Conservation (phyloP, 495 filamentous ascomycete genomes). For the Rhypophila decipiens region DNA sequence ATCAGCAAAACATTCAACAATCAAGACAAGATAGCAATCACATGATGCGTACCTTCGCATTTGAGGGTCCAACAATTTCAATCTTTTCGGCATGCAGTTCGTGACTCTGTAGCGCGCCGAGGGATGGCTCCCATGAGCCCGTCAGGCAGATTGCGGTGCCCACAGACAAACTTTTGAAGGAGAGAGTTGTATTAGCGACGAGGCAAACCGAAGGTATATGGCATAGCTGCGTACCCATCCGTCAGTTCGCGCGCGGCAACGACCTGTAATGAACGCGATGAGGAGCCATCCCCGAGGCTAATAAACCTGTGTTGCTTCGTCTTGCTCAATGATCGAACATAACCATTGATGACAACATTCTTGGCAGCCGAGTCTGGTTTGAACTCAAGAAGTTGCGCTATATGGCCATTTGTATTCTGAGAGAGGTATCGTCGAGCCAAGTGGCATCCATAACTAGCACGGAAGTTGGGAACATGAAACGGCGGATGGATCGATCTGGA, state of each 20-base stretch:
- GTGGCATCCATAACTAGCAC: constrained; percentile 1
- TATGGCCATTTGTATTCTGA: constrained; percentile 12
- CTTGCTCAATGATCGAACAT: constrained; percentile 75
- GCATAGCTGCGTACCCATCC: too few species aligned
- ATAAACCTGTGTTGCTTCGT: constrained; percentile 82
- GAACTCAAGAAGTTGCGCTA: constrained; percentile 28
- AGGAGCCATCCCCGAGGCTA: constrained; percentile 82
- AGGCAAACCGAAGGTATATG: too few species aligned
- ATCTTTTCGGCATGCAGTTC: constrained; percentile 71
- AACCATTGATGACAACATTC: constrained; percentile 59
- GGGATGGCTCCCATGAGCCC: constrained; percentile 72
- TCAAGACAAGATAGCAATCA: too few species aligned
- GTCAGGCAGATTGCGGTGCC: constrained; percentile 74
- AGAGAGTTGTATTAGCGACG: too few species aligned
- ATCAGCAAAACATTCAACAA: too few species aligned
- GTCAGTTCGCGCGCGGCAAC: too few species aligned
- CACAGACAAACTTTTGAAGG: constrained; percentile 62
- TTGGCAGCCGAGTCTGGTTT: constrained; percentile 17
- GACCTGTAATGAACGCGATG: constrained; percentile 73
- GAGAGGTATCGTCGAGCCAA: constrained; percentile 13
- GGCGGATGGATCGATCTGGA: constrained; percentile 7
- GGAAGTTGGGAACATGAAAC: too few species aligned
- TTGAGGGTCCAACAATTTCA: constrained; percentile 64
- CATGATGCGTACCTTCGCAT: constrained; percentile 61
- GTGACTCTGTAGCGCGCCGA: constrained; percentile 63